Conservation (phyloP, 176 grass and related monocot genomes). For the Carex pumila region DNA sequence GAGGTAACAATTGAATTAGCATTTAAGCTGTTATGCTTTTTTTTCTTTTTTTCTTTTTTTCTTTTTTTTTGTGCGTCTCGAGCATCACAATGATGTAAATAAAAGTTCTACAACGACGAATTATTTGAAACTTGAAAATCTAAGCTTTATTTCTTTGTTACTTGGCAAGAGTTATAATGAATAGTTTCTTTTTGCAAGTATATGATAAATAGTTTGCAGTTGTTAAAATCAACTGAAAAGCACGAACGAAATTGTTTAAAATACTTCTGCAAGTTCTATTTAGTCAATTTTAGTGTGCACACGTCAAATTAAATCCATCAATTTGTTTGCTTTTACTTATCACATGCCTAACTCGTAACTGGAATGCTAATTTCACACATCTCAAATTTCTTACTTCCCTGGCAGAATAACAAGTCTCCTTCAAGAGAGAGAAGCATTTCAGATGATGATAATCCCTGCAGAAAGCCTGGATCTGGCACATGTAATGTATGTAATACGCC, state of each 20-base stretch:
- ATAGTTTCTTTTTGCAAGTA: too few species aligned
- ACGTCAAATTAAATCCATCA: background rate
- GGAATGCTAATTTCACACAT: slow-evolving; percentile 1
- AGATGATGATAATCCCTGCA: background rate
- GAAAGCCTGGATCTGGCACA: slow-evolving; percentile 8
- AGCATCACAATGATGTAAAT: background rate
- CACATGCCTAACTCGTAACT: background rate
- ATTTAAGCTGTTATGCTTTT: background rate
- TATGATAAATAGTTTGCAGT: background rate
- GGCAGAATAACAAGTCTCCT: slow-evolving; percentile 9
- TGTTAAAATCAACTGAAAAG: background rate
- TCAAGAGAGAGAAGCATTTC: slow-evolving; percentile 13
- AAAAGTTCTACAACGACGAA: background rate
- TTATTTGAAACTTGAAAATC: background rate
- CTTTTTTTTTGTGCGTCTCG: background rate
- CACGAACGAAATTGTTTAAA: background rate
- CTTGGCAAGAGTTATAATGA: background rate
- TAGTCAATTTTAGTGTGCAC: background rate
- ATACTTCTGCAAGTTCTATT: background rate
- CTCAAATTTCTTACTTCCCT: background rate
- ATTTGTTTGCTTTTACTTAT: background rate
- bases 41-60: background rate
- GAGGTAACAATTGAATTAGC: slow-evolving; percentile 3
- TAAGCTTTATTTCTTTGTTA: background rate
- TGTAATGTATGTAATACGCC: slow-evolving; percentile 22